Conservation (phyloP, 306 rosid genomes). For the Neltuma alba region DNA sequence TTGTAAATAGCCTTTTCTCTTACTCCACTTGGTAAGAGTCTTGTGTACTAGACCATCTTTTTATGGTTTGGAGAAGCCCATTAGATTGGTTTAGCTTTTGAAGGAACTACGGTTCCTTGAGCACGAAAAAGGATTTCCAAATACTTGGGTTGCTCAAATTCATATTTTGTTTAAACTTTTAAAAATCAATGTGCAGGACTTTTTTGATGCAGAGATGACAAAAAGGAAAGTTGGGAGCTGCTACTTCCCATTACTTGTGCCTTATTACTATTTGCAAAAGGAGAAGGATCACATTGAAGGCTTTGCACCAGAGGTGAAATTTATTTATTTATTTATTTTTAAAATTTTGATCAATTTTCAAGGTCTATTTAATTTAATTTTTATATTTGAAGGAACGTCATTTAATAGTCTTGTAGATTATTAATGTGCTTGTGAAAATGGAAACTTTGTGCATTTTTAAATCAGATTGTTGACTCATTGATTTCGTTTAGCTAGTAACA, state of each 20-base stretch:
- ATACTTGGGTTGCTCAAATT: slow-evolving; percentile 1
- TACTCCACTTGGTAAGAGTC: too few species aligned
- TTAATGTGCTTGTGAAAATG: not conserved
- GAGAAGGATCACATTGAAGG: slow-evolving; percentile 98
- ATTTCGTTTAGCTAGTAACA: not conserved
- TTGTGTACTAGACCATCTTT: too few species aligned
- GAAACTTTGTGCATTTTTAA: not conserved
- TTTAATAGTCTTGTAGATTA: not conserved
- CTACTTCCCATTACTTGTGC: slow-evolving; percentile 89
- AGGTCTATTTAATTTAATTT: not conserved
- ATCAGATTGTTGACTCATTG: not conserved
- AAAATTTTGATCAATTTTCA: slow-evolving; percentile 13
- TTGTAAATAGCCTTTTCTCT: too few species aligned
- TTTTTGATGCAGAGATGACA: slow-evolving; percentile 88
- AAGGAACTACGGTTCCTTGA: not conserved
- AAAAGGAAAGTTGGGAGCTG: slow-evolving; percentile 84
- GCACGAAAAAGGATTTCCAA: not conserved
- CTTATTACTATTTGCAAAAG: slow-evolving; percentile 69
- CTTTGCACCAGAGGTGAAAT: slow-evolving; percentile 94
- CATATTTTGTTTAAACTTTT: not conserved
- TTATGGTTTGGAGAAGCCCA: too few species aligned
- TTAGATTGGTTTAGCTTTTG: not conserved
- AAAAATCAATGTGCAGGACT: slow-evolving; percentile 51
- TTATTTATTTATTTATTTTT: not conserved
- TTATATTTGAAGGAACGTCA: not conserved